Evolutionary conservation across 441 rosid genomes (phyloP).

Genomic region (Manihot esculenta): DNA sequence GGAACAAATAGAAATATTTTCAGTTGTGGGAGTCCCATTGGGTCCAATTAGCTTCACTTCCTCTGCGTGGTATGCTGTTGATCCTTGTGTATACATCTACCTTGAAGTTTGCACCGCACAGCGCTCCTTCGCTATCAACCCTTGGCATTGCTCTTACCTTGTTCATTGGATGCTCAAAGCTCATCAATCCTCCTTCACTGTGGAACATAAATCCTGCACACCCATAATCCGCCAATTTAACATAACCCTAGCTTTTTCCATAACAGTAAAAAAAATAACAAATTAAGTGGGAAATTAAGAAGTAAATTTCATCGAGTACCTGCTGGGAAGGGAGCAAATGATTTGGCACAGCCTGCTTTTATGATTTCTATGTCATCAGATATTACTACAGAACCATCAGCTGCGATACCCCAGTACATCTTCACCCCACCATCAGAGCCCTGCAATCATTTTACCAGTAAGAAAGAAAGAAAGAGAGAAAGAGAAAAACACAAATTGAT

Average conservation of each 20-base stretch:
- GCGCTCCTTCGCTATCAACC: slow-evolving; percentile 71
- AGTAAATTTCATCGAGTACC: slow-evolving; percentile 34
- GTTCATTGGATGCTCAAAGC: slow-evolving; percentile 88
- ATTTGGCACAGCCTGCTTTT: slow-evolving; percentile 84
- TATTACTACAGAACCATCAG: slow-evolving; percentile 77
- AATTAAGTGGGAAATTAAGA: too few relatives aligned
- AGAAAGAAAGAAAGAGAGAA: not conserved
- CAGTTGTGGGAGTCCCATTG: slow-evolving; percentile 48
- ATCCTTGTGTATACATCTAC: slow-evolving; percentile 63
- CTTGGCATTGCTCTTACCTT: slow-evolving; percentile 81
- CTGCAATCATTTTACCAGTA: slow-evolving; percentile 28
- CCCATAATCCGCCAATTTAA: not conserved
- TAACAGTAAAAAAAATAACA: too few relatives aligned
- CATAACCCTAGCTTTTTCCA: too few relatives aligned
- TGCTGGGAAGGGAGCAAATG: slow-evolving; percentile 85
- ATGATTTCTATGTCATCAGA: slow-evolving; percentile 66
- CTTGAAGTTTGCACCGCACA: slow-evolving; percentile 81
- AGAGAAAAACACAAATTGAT: too few relatives aligned
- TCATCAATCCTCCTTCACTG: slow-evolving; percentile 81
- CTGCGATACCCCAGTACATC: slow-evolving; percentile 87
- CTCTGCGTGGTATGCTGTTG: slow-evolving; percentile 64
- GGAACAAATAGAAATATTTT: too few relatives aligned
- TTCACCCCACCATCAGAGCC: slow-evolving; percentile 70
- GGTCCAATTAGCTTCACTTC: slow-evolving; percentile 87
- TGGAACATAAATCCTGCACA: slow-evolving; percentile 82